Evolutionary conservation across 495 filamentous ascomycete species (phyloP), one percentile per base, ranked within the genome.

Genomic region (Bacidia gigantensis): DNA sequence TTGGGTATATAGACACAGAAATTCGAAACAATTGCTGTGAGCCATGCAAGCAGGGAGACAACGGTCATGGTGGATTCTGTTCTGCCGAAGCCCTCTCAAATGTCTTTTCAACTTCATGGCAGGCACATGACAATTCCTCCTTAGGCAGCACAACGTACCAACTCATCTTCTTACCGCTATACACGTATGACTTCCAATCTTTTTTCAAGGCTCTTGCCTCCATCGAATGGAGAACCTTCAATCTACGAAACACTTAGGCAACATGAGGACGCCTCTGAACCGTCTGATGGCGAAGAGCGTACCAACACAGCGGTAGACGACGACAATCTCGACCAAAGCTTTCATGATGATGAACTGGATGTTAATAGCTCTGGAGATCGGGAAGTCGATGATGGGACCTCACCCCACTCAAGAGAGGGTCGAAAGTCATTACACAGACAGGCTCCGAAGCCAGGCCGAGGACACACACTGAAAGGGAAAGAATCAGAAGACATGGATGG

Each of bases 401-500:
- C 17, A 42, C 26, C 5, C n/a, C 26, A 46, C 12, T 17, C 11
- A 11, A 5, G 25, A 41, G 17, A 32, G 52, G 23, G 22, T 22
- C 26, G 11, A n/a, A n/a, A n/a, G n/a, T n/a, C n/a, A n/a, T n/a
- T 42, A n/a, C 39, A 42, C 2, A 42, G 2, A n/a, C 40, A 1
- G 11, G 17, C 12, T 43, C 40, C 40, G 17, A 43, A 14, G 14
- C 20, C 44, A 47, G n/a, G 22, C 14, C n/a, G 21, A 47, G 44
- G 44, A 2, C 1, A 47, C 17, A 25, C 47, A 10, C 24, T 3
- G 12, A 38, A 50, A n/a, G 17, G 10, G 14, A 32, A 38, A n/a
- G 47, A 49, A n/a, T n/a, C 82, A 14, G 82, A 87, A n/a, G 86
- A 93, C 49, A 77, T 75, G 17, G 86, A 95, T 61, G 89, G 95